A percentile compares a stretch with the other conserved stretches of the same genome.
phyloP scores from a whole-genome alignment of 2,329 filamentous ascomycete genomes.

The Xylaria sp. region DNA sequence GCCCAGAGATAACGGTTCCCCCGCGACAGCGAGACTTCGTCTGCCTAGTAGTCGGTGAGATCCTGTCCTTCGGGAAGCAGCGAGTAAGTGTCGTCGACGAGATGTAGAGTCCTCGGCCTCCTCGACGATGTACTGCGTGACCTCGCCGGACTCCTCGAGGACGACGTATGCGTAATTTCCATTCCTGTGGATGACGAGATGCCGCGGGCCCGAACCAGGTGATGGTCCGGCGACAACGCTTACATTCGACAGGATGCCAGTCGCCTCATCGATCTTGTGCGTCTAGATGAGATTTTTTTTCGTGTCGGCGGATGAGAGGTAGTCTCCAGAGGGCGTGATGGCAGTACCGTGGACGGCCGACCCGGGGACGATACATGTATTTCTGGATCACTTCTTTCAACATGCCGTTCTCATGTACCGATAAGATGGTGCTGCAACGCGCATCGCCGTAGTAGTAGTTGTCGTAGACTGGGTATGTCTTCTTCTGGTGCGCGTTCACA shows the following conservation, averaged over 20 bases:
- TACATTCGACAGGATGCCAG: slow-evolving; percentile 35
- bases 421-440: slow-evolving; percentile 50
- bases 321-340: slow-evolving; percentile 56
- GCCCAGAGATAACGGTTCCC: slow-evolving; percentile 48
- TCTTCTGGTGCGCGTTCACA: slow-evolving; percentile 37
- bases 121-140: slow-evolving; percentile 40
- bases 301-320: slow-evolving; percentile 60
- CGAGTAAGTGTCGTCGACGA: slow-evolving; percentile 32
- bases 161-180: slow-evolving; percentile 46
- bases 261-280: slow-evolving; percentile 40
- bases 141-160: slow-evolving; percentile 43
- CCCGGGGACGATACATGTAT: slow-evolving; percentile 55
- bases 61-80: slow-evolving; percentile 42
- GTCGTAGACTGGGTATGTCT: slow-evolving; percentile 47
- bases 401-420: slow-evolving; percentile 54
- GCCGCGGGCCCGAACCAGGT: slow-evolving; percentile 43
- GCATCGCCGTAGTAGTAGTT: slow-evolving; percentile 44
- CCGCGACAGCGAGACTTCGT: slow-evolving; percentile 48
- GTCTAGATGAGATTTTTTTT: slow-evolving; percentile 56
- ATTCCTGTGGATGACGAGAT: slow-evolving; percentile 42
- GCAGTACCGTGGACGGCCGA: slow-evolving; percentile 61
- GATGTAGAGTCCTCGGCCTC: slow-evolving; percentile 25
- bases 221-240: slow-evolving; percentile 31
- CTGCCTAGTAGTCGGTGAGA: slow-evolving; percentile 46
- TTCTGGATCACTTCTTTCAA: slow-evolving; percentile 56